Conservation (phyloP, 305 asterid genomes). For the Stenogyne calaminthoides region DNA sequence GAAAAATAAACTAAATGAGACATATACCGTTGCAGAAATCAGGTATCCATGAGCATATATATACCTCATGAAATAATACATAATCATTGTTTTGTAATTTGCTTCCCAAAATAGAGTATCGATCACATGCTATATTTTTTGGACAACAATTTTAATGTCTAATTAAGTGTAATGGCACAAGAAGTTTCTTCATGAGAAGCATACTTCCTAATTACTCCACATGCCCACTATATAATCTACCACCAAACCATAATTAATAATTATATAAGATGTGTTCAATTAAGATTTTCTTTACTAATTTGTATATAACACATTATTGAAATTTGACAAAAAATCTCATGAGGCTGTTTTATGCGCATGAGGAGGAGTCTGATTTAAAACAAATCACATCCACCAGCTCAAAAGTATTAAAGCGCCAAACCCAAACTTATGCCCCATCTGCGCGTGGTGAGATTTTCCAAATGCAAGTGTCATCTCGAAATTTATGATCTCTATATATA, state of each 20-base stretch:
- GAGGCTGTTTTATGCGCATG: too few species aligned
- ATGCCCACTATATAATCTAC: neutral
- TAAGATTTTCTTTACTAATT: too few species aligned
- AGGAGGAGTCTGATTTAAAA: too few species aligned
- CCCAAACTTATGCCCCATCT: too few species aligned
- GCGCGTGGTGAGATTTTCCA: too few species aligned
- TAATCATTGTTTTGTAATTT: constrained; percentile 8
- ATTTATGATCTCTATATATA: too few species aligned
- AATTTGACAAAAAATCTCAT: too few species aligned
- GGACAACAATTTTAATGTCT: neutral
- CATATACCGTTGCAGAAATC: neutral
- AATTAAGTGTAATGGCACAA: constrained; percentile 17
- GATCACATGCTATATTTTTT: neutral
- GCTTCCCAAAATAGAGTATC: constrained; percentile 6
- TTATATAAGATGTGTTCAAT: neutral
- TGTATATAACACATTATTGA: too few species aligned
- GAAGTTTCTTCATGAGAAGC: constrained; percentile 1
- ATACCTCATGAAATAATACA: neutral
- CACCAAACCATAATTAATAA: constrained; percentile 12
- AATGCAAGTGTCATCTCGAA: too few species aligned
- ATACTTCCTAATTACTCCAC: constrained; percentile 7
- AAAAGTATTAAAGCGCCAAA: too few species aligned
- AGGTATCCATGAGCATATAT: too few species aligned
- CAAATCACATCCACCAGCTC: too few species aligned
- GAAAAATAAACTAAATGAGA: neutral